These are phyloP conservation scores for Musa schizocarpa DNA, from an alignment of 176 grass and related monocot species.

Conservation along the genomic window DNA sequence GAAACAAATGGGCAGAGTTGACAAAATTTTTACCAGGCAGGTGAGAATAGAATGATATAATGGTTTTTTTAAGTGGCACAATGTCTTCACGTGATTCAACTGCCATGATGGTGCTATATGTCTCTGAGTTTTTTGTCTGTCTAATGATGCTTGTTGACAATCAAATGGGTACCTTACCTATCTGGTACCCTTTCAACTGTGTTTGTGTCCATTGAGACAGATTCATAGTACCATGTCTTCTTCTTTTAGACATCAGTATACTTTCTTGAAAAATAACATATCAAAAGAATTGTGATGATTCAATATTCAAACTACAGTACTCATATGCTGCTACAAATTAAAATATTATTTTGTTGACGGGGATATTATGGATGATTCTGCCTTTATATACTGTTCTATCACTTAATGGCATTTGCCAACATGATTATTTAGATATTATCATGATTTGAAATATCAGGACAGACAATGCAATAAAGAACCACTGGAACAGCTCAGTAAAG, in stretches of 20 bases:
- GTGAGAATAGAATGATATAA: constrained; percentile 18
- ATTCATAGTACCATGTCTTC: background rate
- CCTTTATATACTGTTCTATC: background rate
- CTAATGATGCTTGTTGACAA: background rate
- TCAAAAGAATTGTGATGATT: background rate
- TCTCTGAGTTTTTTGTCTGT: background rate
- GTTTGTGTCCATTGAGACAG: background rate
- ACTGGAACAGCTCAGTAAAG: constrained; percentile 98
- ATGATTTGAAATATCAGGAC: constrained; percentile 39
- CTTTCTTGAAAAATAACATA: background rate
- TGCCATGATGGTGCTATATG: background rate
- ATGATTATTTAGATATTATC: background rate
- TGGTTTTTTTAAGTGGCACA: background rate
- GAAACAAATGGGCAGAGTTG: constrained; percentile 53
- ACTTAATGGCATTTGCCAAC: background rate
- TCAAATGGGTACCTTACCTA: background rate
- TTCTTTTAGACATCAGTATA: background rate
- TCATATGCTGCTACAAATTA: background rate
- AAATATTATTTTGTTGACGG: background rate
- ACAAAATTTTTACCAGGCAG: constrained; percentile 63
- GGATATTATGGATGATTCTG: background rate
- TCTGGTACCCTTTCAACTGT: background rate
- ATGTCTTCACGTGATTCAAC: background rate
- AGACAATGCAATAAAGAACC: constrained; percentile 97
- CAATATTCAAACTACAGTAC: background rate